Conservation (phyloP, 352 stramenopile genomes). For the Globisporangium perplexum region DNA sequence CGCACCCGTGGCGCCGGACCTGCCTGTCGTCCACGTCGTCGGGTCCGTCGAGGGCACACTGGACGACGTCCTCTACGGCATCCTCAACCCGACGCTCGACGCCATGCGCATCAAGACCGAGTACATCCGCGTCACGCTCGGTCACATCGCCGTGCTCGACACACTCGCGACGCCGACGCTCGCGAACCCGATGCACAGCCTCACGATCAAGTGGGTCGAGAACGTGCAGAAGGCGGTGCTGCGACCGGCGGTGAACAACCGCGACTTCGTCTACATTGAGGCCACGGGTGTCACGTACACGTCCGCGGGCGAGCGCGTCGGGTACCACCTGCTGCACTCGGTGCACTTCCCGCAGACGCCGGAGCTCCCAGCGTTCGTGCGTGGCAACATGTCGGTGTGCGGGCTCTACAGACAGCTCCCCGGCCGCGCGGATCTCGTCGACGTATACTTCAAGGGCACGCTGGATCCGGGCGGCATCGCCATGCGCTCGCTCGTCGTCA, state of each 20-base stretch:
- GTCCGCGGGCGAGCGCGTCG: constrained; percentile 22
- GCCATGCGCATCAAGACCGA: constrained; percentile 3
- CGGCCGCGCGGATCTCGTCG: constrained; percentile 20
- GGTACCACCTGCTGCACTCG: constrained; percentile 34
- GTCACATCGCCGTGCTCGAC: constrained; percentile 24
- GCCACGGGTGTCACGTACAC: constrained; percentile 16
- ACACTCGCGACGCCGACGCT: constrained; percentile 20
- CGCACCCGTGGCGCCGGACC: not conserved
- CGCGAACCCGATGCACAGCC: constrained; percentile 22
- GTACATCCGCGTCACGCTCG: constrained; percentile 7
- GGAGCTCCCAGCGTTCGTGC: constrained; percentile 10
- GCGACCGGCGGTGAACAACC: constrained; percentile 19
- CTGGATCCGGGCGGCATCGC: constrained; percentile 25
- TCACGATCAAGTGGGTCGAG: constrained; percentile 37
- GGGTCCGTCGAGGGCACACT: constrained; percentile 7
- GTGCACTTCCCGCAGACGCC: constrained; percentile 17
- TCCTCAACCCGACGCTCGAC: constrained; percentile 3
- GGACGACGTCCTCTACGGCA: constrained; percentile 15
- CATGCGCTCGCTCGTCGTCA: constrained; percentile 22
- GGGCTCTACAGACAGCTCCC: constrained; percentile 31
- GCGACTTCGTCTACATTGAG: constrained; percentile 29
- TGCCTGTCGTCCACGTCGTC: constrained; percentile 6
- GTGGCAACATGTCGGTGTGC: constrained; percentile 34
- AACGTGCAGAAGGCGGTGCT: constrained; percentile 21
- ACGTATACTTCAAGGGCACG: constrained; percentile 37